phyloP scores from a whole-genome alignment of 2,329 filamentous ascomycete genomes.

The Domatiomyces globalis region DNA sequence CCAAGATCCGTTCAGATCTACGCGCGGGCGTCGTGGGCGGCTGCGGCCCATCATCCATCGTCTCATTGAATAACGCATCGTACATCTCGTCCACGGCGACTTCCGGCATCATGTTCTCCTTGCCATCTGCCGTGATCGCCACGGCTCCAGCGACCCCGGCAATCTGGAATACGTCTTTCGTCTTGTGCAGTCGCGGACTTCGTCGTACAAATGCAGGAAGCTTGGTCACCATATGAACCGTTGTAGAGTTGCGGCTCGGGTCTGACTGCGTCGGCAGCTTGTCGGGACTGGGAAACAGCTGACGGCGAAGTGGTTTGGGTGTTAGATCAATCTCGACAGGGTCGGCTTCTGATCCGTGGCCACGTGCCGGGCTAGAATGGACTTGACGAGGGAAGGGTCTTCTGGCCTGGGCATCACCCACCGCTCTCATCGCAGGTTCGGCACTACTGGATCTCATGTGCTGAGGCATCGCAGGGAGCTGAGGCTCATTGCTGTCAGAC shows the following conservation, averaged over 20 bases:
- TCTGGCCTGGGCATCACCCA: constrained; percentile 22
- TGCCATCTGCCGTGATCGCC: constrained; percentile 35
- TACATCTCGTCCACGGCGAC: constrained; percentile 36
- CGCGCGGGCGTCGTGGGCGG: constrained; percentile 23
- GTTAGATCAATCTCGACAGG: constrained; percentile 39
- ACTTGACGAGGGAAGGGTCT: constrained; percentile 31
- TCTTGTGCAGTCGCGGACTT: constrained; percentile 19
- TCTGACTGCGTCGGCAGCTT: constrained; percentile 5
- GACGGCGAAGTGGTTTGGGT: constrained; percentile 38
- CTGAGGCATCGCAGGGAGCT: constrained; percentile 24
- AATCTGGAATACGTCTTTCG: constrained; percentile 12
- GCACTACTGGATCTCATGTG: constrained; percentile 33
- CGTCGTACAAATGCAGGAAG: constrained; percentile 16
- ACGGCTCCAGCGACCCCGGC: constrained; percentile 21
- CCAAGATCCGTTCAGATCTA: constrained; percentile 17
- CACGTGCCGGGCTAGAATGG: constrained; percentile 45
- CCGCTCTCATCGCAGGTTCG: constrained; percentile 23
- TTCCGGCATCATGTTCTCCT: constrained; percentile 41
- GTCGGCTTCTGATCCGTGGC: constrained; percentile 27
- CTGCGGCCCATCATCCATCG: constrained; percentile 26
- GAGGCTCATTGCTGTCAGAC: constrained; percentile 25
- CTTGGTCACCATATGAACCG: not conserved
- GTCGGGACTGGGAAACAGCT: constrained; percentile 28
- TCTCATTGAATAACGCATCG: constrained; percentile 48
- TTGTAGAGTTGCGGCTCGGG: constrained; percentile 1